Conservation (phyloP, 1,284 basidiomycete genomes). For the Grifola frondosa region DNA sequence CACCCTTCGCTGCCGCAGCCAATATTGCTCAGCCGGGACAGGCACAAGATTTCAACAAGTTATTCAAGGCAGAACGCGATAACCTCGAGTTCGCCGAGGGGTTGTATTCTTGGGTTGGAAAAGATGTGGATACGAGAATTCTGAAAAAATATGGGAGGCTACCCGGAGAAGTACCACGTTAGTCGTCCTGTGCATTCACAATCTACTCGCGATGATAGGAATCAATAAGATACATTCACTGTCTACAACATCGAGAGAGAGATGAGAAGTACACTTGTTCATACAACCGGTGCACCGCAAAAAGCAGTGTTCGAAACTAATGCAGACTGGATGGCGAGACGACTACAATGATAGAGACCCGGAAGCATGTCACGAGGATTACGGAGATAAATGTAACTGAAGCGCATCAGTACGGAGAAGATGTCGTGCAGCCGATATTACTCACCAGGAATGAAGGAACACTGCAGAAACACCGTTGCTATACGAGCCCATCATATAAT, state of each 20-base stretch:
- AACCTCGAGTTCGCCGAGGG: constrained; percentile 92
- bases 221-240: constrained; percentile 20
- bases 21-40: constrained; percentile 48
- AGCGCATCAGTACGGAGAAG: no score
- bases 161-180: constrained; percentile 17
- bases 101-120: constrained; percentile 78
- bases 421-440: not conserved
- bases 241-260: constrained; percentile 15
- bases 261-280: constrained; percentile 11
- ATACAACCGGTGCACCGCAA: no score
- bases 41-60: constrained; percentile 83
- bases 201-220: constrained; percentile 19
- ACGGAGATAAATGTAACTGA: no score
- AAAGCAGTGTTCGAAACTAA: no score
- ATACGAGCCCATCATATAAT: constrained; percentile 77
- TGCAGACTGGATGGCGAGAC: no score
- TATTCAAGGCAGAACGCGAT: constrained; percentile 91
- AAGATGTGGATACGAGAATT: constrained; percentile 78
- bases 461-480: constrained; percentile 13
- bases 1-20: constrained; percentile 67
- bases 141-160: constrained; percentile 72
- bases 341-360: no score
- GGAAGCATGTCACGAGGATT: not conserved
- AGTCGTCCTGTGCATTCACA: constrained; percentile 7
- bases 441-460: not conserved